These are phyloP conservation scores for Sporisorium graminicola DNA, from an alignment of 1,284 basidiomycete genomes.

Conservation along the genomic window DNA sequence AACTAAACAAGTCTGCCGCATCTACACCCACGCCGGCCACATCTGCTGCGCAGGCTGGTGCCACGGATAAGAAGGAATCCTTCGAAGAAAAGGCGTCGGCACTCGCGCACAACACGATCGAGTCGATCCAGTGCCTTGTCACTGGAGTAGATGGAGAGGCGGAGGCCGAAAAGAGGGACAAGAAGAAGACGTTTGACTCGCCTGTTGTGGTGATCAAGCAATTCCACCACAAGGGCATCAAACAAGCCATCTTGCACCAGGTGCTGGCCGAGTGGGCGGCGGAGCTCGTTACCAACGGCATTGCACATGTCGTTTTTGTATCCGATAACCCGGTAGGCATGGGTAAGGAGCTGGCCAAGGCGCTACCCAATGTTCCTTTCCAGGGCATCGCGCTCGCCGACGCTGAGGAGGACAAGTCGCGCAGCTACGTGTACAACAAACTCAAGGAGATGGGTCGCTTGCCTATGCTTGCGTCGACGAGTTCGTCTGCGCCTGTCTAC, in stretches of 20 bases:
- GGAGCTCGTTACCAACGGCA: constrained; percentile 72
- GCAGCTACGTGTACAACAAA: constrained; percentile 85
- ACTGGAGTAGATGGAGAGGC: constrained; percentile 1
- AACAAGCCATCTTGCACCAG: constrained; percentile 79
- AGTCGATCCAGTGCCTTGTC: constrained; percentile 29
- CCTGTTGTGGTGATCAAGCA: constrained; percentile 61
- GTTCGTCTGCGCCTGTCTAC: constrained; percentile 8
- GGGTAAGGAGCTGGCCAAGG: constrained; percentile 83
- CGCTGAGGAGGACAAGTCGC: constrained; percentile 83
- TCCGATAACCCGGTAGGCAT: constrained; percentile 88
- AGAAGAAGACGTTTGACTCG: constrained; percentile 44
- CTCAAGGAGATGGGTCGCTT: constrained; percentile 75
- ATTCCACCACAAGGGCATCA: constrained; percentile 69
- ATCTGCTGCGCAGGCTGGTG: background rate
- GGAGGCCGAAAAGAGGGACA: constrained; percentile 5
- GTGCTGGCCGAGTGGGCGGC: constrained; percentile 89
- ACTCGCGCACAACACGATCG: constrained; percentile 26
- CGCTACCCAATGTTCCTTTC: constrained; percentile 87
- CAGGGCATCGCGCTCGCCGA: constrained; percentile 74
- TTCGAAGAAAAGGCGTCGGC: constrained; percentile 39
- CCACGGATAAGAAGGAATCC: constrained; percentile 15
- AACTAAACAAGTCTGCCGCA: constrained; percentile 15
- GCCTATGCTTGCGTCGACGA: constrained; percentile 10
- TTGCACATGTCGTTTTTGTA: constrained; percentile 91
- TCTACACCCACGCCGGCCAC: constrained; percentile 13